Base-by-base conservation (phyloP, 129 eudicot genomes). In the Scalesia atractyloides region DNA sequence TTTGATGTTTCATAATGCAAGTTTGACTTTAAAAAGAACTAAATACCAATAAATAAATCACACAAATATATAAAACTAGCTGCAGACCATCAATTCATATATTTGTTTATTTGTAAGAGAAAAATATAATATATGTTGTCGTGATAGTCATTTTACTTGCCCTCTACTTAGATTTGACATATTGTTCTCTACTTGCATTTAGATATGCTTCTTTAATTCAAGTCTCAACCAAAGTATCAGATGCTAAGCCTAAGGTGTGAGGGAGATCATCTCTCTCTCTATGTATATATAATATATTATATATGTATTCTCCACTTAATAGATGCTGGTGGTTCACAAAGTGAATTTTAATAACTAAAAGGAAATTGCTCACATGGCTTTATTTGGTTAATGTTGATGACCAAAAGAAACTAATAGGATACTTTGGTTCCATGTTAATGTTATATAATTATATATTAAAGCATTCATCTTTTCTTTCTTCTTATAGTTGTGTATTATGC, bases 221-320 rank as follows among this genome's bases (percentile, higher is more conserved):
- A 68, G 79, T 54, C 43, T 67, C 66, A 73, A 80, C 70, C 66
- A 63, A 80, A 73, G 83, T 50, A 80, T 80, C 70, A 12, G 79
- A 80, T 79, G 75, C 83, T 37, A 79, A 73, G 30, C 67, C n/a
- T 41, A 39, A 49, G 59, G 73, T 47, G 70, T 18, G 24, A 24
- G 48, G 33, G 72, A 57, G 70, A 41, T 37, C 34, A 2, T 50
- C 70, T 17, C 67, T n/a, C 20, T 26, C 5, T 46, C 59, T 9
- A 10, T 24, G 7, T 24, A 59, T 41, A 39, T 41, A 39, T 6
- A 37, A n/a, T 17, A 52, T 4, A 34, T 43, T 34, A 47, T 6
- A 19, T 68, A 47, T 7, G 78, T 71, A 70, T 69, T 76, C 70
- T 60, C 81, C 82, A 70, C 81, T 69, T 50, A 44, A 33, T 66